Base-by-base conservation (phyloP, 441 rosid genomes). In the Metrosideros polymorpha region DNA sequence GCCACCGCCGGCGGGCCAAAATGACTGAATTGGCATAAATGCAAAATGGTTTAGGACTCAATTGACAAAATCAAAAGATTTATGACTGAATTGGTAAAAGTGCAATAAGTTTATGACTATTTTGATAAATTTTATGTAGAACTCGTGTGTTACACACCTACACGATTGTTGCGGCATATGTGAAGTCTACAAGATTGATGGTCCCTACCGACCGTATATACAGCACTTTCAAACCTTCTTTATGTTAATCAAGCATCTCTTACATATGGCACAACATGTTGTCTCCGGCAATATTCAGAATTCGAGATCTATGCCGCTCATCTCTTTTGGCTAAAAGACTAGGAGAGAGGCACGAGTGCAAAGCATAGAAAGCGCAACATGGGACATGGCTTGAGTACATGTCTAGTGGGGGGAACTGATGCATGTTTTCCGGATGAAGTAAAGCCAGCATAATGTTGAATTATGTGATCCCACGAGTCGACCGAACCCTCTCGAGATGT, bases 141-240 rank as follows among this genome's bases (percentile, higher is more conserved):
- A n/a, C n/a, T n/a, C n/a, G 2, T 57, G 35, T 19, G 12, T 0
- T 0, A n/a, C n/a, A n/a, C n/a, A n/a, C n/a, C 3, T 7, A 39
- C 71, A 7, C n/a, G 6, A 15, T 30, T 4, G 9, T 30, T 0
- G 39, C 75, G 6, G 75, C 75, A 30, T 17, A 8, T 7, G 30
- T 17, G 24, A 30, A 15, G 39, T 30, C 6, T 7, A 30, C 12
- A 10, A 9, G 77, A 66, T 66, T 57, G 66, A 17, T 52, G 12
- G 39, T 59, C 39, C 71, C 71, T 59, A 59, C 22, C 2, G 10
- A 4, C 52, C 4, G n/a, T n/a, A 4, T 5, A 12, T 50, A 50
- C 52, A 14, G 52, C 52, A 14, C 52, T 14, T 50, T 50, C 4
- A 14, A 50, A 50, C 6, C 52, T 50, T 50, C 52, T 50, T 50